Conservation (phyloP, 2,329 filamentous ascomycete genomes). For the Microdochium nivale region DNA sequence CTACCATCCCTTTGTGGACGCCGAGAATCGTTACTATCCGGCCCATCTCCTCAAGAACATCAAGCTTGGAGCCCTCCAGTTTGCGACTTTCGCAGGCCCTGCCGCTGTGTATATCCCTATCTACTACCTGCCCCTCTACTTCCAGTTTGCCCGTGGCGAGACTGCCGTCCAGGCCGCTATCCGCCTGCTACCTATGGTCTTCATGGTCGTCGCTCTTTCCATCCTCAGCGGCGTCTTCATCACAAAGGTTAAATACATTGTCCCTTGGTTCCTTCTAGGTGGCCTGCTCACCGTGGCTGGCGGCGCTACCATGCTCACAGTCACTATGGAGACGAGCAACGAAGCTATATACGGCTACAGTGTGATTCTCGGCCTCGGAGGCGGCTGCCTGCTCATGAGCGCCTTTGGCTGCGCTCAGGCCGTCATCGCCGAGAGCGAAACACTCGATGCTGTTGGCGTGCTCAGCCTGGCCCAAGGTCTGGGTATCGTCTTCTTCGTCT, state of each 20-base stretch:
- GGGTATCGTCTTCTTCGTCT: neutral
- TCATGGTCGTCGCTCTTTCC: conserved; percentile 22
- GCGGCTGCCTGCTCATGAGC: neutral
- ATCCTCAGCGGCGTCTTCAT: conserved; percentile 24
- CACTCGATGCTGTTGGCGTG: neutral
- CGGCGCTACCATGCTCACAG: conserved; percentile 1
- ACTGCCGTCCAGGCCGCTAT: conserved; percentile 28
- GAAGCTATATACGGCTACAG: neutral
- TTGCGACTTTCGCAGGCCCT: conserved; percentile 18
- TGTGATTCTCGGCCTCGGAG: neutral
- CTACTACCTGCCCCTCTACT: conserved; percentile 45
- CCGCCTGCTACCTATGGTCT: conserved; percentile 30
- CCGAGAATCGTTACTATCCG: conserved; percentile 32
- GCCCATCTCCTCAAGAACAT: conserved; percentile 18
- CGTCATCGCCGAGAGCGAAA: neutral
- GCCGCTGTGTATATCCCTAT: conserved; percentile 18
- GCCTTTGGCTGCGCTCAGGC: neutral
- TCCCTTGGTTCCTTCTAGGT: conserved; percentile 3
- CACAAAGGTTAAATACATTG: conserved; percentile 18
- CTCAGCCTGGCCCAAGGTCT: neutral
- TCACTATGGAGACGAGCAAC: neutral
- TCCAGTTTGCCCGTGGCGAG: conserved; percentile 36
- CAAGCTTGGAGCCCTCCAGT: conserved; percentile 31
- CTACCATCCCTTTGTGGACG: conserved; percentile 29
- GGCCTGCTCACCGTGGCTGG: conserved; percentile 2